A percentile compares a stretch with the other conserved stretches of the same genome.
These are phyloP conservation scores for Neobulgaria alba DNA, from an alignment of 2,329 filamentous ascomycete genomes.

Conservation along the genomic window DNA sequence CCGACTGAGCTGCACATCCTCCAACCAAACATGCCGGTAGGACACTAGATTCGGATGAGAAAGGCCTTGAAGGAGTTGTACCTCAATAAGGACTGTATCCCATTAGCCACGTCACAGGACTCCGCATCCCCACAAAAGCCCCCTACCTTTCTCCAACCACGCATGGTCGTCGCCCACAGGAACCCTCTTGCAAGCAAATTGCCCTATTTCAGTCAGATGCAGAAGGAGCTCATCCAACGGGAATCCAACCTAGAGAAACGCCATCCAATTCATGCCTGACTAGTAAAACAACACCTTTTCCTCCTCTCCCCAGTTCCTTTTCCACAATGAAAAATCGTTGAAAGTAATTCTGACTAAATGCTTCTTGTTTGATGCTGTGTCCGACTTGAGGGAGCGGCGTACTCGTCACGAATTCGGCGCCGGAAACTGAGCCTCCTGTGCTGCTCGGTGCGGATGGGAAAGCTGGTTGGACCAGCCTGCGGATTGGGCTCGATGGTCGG, in stretches of 20 bases:
- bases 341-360: conserved; percentile 91
- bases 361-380: conserved; percentile 73
- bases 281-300: conserved; percentile 90
- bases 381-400: conserved; percentile 35
- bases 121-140: not conserved
- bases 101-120: conserved; percentile 8
- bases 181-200: conserved; percentile 94
- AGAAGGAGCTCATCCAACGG: not conserved
- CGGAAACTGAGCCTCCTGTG: conserved; percentile 20
- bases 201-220: conserved; percentile 33
- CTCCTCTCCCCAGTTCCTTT: conserved; percentile 74
- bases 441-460: conserved; percentile 16
- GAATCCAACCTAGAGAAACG: conserved; percentile 54
- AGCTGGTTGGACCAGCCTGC: conserved; percentile 33
- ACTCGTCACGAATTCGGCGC: conserved; percentile 45
- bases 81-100: conserved; percentile 65
- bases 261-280: conserved; percentile 88
- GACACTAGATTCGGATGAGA: conserved; percentile 94
- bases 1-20: conserved; percentile 72
- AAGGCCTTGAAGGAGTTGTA: conserved; percentile 82
- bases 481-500: conserved; percentile 43
- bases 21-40: conserved; percentile 95
- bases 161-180: conserved; percentile 90
- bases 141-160: conserved; percentile 71
- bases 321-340: conserved; percentile 88